These are phyloP conservation scores for Erodium trifolium DNA, from an alignment of 441 rosid species.

Conservation along the genomic window DNA sequence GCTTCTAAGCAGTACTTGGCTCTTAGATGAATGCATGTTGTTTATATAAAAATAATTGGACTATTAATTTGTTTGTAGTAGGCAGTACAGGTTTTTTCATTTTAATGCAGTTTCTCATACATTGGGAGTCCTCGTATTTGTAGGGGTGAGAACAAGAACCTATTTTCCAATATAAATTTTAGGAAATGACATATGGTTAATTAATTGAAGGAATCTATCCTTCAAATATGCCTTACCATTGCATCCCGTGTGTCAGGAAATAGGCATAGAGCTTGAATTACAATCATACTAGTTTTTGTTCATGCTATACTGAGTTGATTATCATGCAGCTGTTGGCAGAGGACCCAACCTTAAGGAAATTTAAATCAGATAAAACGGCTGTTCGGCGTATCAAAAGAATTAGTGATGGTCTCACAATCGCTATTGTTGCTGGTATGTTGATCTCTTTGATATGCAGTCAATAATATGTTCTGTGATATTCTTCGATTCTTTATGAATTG, in stretches of 20 bases:
- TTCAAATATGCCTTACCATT: background rate
- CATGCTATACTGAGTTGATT: constrained; percentile 4
- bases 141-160: background rate
- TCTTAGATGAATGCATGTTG: background rate
- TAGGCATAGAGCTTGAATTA: background rate
- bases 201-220: background rate
- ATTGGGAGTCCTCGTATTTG: background rate
- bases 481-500: background rate
- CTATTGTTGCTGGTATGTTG: background rate
- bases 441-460: background rate
- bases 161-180: background rate
- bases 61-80: background rate
- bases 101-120: background rate
- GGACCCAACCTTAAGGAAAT: background rate
- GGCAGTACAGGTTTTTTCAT: background rate
- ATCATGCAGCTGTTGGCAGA: constrained; percentile 2
- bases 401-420: background rate
- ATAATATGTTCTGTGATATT: background rate
- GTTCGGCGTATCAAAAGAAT: background rate
- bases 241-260: background rate
- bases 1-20: background rate
- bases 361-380: background rate
- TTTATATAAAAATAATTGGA: too few relatives aligned
- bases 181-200: background rate
- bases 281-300: background rate